Conservation (phyloP, 345 rosid species). For the Bruguiera sexangula region DNA sequence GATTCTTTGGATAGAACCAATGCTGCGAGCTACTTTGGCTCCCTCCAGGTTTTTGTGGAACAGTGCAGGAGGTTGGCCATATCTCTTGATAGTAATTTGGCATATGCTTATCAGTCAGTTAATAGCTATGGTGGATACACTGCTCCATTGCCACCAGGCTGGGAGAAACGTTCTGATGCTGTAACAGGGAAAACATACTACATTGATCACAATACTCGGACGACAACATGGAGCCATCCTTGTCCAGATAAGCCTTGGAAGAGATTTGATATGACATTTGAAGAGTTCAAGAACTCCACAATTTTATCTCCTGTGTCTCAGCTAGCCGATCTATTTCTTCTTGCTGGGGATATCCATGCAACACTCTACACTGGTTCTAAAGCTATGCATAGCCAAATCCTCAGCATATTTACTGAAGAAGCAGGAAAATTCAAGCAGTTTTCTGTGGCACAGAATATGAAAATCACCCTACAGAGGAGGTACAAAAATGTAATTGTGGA, state of each 20-base stretch:
- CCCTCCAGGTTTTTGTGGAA: conserved; percentile 94
- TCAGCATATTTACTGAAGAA: conserved; percentile 91
- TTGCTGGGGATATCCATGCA: conserved; percentile 97
- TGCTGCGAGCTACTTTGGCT: conserved; percentile 95
- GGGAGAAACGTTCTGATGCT: conserved; percentile 95
- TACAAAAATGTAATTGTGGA: conserved; percentile 85
- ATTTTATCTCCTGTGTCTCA: conserved; percentile 79
- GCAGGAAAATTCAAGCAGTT: conserved; percentile 83
- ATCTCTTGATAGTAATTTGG: conserved; percentile 81
- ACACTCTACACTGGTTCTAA: conserved; percentile 98
- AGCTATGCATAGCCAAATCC: conserved; percentile 99
- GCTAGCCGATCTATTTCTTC: conserved; percentile 91
- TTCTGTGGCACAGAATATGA: conserved; percentile 88
- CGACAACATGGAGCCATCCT: conserved; percentile 95
- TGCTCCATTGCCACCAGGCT: conserved; percentile 95
- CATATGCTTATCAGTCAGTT: conserved; percentile 56
- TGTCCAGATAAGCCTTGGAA: conserved; percentile 99
- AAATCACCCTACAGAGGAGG: conserved; percentile 88
- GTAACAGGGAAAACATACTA: conserved; percentile 84
- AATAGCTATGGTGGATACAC: conserved; percentile 58
- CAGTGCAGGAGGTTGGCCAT: conserved; percentile 83
- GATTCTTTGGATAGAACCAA: conserved; percentile 98
- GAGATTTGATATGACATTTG: conserved; percentile 91
- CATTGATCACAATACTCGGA: conserved; percentile 91
- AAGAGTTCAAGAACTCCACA: conserved; percentile 83